Conservation (phyloP, 352 stramenopile genomes). For the Peronospora belbahrii region DNA sequence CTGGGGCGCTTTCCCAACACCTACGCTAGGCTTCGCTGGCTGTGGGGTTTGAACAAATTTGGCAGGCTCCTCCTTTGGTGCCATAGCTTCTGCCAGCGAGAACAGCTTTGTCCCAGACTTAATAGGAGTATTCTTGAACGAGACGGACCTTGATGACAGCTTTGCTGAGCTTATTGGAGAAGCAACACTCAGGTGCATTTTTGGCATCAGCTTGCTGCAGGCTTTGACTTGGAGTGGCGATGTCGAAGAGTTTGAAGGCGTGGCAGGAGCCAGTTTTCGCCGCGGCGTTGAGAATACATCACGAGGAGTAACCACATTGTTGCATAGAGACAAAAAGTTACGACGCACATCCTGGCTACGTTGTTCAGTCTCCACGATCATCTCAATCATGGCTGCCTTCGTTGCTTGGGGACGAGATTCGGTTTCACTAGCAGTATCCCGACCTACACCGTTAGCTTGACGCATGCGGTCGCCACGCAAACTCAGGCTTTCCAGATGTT, state of each 20-base stretch:
- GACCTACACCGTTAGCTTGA: slow-evolving; percentile 18
- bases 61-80: slow-evolving; percentile 38
- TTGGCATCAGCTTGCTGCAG: slow-evolving; percentile 65
- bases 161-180: slow-evolving; percentile 54
- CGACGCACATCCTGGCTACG: slow-evolving; percentile 40
- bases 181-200: slow-evolving; percentile 52
- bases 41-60: slow-evolving; percentile 46
- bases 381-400: slow-evolving; percentile 43
- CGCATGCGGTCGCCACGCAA: slow-evolving; percentile 25
- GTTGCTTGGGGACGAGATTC: slow-evolving; percentile 17
- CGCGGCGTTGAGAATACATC: slow-evolving; percentile 42
- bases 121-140: slow-evolving; percentile 46
- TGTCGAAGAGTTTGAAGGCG: slow-evolving; percentile 23
- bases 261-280: slow-evolving; percentile 26
- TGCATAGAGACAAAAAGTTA: slow-evolving; percentile 51
- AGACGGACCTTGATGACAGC: slow-evolving; percentile 31
- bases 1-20: slow-evolving; percentile 32
- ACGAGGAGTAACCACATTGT: slow-evolving; percentile 49
- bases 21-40: slow-evolving; percentile 25
- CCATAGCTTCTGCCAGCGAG: slow-evolving; percentile 49
- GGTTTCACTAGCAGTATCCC: slow-evolving; percentile 9
- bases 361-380: slow-evolving; percentile 35
- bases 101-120: slow-evolving; percentile 58
- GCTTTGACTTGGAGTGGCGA: slow-evolving; percentile 36
- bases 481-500: slow-evolving; percentile 46